Evolutionary conservation across 768 basidiomycete species (phyloP), one percentile per base, ranked within the genome.

Genomic region (Melanogaster broomeanus): DNA sequence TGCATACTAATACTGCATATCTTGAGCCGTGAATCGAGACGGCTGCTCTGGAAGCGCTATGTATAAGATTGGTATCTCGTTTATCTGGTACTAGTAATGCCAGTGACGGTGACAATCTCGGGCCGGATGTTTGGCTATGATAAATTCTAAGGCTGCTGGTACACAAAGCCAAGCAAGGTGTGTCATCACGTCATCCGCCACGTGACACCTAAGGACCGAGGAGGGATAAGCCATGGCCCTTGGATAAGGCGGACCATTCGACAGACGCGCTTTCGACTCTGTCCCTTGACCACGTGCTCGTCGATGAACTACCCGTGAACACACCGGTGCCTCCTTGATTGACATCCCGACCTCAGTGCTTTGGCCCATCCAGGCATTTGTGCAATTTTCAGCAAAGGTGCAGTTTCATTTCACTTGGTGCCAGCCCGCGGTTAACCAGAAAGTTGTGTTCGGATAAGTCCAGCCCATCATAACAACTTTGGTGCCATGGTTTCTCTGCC

Each of bases 401-500:
- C 43, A 9, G 59, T 61, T n/a, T 12, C 13, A 25, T 45, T 46
- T 18, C 16, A 42, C 45, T 24, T 22, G 4, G 4, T 7, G 6
- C 24, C 6, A 15, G 1, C 12, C 46, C 30, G 4, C 30, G 42
- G 27, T 46, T 51, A 11, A 53, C 42, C n/a, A 42, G 25, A 19
- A 25, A 21, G n/a, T n/a, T 35, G 46, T 41, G 16, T 8, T 49
- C 28, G 34, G 38, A 54, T 31, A 31, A 31, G 31, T n/a, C 31
- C 41, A 51, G 57, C 27, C 39, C 24, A 18, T 38, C 28, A n/a
- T 48, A n/a, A n/a, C 40, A 24, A 45, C 13, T 27, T n/a, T 41
- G 22, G 10, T 34, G 47, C 51, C 39, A 77, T 78, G 77, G 61
- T 69, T 27, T 76, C 77, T 30, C 70, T 74, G 1, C 65, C 71